Evolutionary conservation across 2,329 filamentous ascomycete species (phyloP), one percentile per base, ranked within the genome.

Genomic region (Thielaviopsis cerberus): DNA sequence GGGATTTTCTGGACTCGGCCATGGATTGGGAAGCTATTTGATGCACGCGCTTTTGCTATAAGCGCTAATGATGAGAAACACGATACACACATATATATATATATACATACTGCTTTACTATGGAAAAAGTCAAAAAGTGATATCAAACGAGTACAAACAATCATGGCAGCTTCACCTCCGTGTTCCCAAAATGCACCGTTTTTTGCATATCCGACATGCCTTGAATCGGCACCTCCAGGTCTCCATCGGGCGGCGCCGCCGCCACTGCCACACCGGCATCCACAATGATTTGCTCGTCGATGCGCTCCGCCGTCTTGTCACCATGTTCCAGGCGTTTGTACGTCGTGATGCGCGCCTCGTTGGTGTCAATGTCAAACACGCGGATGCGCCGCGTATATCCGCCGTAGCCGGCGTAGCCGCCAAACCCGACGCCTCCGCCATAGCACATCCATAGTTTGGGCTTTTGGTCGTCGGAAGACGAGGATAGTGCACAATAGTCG

Each of bases 381-480:
- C 92, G 80, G 57, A 96, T 77, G 27, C 89, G 82, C 25, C 92
- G 85, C 65, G 90, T 78, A 67, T 86, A 97, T 3, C 85, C 85
- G 50, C 83, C 83, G 67, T 96, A 97, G 5, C 91, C 90, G 22
- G 86, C 92, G 67, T 98, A 98, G 0, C 92, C 92, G 58, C 92
- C 92, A 65, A 98, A 95, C 1, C 92, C 92, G 26, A 83, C 81
- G 25, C 86, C 92, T 30, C 92, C 92, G 8, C 83, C 91, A 69
- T 97, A 97, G 74, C 92, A 98, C 90, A 98, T 95, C 92, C 92
- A 98, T 1, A 97, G 73, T 27, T 84, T 79, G 0, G 85, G 83
- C 54, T 76, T 76, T n/a, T 74, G 70, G 23, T 74, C 69, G 3
- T 73, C 67, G 23, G 66, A 67, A 41, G 68, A 57, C 20, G 67